Base-by-base conservation (phyloP, 179 eudicot species). In the Sideroxylon spinosum region DNA sequence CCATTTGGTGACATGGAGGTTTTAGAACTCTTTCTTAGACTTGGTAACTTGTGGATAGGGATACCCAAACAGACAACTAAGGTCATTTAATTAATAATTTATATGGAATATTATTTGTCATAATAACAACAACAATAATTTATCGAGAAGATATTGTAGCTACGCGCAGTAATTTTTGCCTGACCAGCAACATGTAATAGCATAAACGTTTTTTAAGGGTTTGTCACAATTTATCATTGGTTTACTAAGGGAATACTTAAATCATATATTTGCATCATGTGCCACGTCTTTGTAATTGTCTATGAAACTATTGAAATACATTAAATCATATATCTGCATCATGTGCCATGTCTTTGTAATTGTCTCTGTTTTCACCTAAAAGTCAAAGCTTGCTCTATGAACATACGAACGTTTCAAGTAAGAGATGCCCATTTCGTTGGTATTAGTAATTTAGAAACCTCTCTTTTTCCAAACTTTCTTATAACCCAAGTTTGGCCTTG, bases 191-290 rank as follows among this genome's bases (percentile, higher is more conserved):
- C 19, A 53, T 26, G 10, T 72, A 25, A 52, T 25, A 57, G 61
- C 13, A 5, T n/a, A 73, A n/a, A 56, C 10, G 1, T 57, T 20
- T 73, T 59, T 37, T 66, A 74, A 59, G 28, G 28, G 29, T 3
- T 28, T 59, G 22, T 52, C 74, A 71, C 50, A 52, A 1, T 28
- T 60, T 55, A 56, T 63, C 62, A 53, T 25, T 19, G 28, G 48
- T 12, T 73, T 25, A 56, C 16, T 32, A 28, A 37, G 59, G 52
- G 48, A 28, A 49, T 56, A 29, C 26, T 0, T 25, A 10, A 56
- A 28, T 55, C 64, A 26, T 56, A 59, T 73, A 55, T 56, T 25
- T 73, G 64, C 63, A 73, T 73, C 50, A 56, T 56, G 64, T 19
- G 50, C 64, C 64, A 28, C 16, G 23, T 73, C 56, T 73, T 19